Evolutionary conservation across 352 stramenopile species (phyloP).

Genomic region (Blastocystis sp.): DNA sequence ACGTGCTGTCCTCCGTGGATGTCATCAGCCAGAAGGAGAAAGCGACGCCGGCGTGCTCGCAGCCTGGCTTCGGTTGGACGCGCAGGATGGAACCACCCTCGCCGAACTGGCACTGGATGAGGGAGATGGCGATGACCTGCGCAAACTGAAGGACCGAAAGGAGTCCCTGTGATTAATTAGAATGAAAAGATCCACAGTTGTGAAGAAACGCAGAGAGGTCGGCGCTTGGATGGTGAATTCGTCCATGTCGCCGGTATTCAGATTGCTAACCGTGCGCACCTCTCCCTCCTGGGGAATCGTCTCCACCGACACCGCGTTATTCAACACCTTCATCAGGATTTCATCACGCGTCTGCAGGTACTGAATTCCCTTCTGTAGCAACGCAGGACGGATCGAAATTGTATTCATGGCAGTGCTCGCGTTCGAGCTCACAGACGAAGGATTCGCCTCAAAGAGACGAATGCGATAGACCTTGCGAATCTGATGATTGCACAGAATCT

Average conservation of each 20-base stretch:
- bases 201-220: slow-evolving; percentile 62
- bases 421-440: neutral
- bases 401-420: neutral
- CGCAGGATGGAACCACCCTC: slow-evolving; percentile 21
- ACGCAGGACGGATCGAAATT: slow-evolving; percentile 20
- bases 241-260: slow-evolving; percentile 29
- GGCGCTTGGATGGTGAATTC: slow-evolving; percentile 31
- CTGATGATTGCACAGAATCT: slow-evolving; percentile 31
- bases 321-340: slow-evolving; percentile 22
- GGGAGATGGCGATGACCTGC: neutral
- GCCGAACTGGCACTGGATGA: slow-evolving; percentile 22
- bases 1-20: slow-evolving; percentile 23
- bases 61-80: slow-evolving; percentile 16
- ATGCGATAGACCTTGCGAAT: slow-evolving; percentile 53
- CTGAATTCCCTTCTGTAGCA: slow-evolving; percentile 52
- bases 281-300: slow-evolving; percentile 43
- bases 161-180: neutral
- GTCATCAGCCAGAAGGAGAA: slow-evolving; percentile 41
- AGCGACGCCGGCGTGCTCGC: slow-evolving; percentile 5
- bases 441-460: slow-evolving; percentile 2
- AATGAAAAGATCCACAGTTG: slow-evolving; percentile 2
- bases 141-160: slow-evolving; percentile 40
- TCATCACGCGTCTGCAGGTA: slow-evolving; percentile 53
- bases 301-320: slow-evolving; percentile 10
- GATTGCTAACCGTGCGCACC: slow-evolving; percentile 53